Evolutionary conservation across 257 asterid species (phyloP).

Genomic region (Fraxinus anomala): DNA sequence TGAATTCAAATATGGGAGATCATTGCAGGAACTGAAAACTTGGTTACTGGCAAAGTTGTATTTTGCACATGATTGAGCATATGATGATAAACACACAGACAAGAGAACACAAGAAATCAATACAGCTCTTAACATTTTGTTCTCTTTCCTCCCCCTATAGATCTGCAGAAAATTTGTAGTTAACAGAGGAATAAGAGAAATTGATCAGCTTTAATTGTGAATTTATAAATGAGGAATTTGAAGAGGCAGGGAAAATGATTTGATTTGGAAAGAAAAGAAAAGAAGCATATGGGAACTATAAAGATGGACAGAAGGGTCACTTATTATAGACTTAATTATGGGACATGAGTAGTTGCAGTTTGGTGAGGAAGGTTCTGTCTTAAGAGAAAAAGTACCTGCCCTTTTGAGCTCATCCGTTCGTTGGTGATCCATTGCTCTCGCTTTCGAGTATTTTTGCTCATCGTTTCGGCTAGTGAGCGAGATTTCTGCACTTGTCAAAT

Average conservation of each 20-base stretch:
- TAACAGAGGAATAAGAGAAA: not conserved
- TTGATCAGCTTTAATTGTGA: constrained; percentile 22
- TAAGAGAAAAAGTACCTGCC: not conserved
- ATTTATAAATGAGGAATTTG: constrained; percentile 1
- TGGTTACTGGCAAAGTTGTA: constrained; percentile 65
- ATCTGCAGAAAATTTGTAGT: not conserved
- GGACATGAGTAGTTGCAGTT: constrained; percentile 67
- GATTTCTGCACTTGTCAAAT: constrained; percentile 29
- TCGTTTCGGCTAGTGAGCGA: too few relatives aligned
- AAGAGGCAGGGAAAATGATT: constrained; percentile 15
- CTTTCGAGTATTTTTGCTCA: too few relatives aligned
- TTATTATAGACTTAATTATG: constrained; percentile 36
- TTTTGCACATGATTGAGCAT: constrained; percentile 63
- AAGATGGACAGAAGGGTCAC: constrained; percentile 18
- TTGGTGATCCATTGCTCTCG: too few relatives aligned
- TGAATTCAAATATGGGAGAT: constrained; percentile 71
- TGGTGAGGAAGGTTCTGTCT: constrained; percentile 46
- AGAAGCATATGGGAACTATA: constrained; percentile 3
- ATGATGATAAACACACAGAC: constrained; percentile 33
- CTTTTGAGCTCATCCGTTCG: too few relatives aligned
- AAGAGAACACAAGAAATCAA: constrained; percentile 34
- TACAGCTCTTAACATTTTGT: constrained; percentile 23
- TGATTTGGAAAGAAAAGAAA: constrained; percentile 7
- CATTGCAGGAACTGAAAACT: constrained; percentile 57
- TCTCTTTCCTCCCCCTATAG: not conserved